A percentile compares a stretch with the other conserved stretches of the same genome.
Evolutionary conservation across 148 eudicot genomes (phyloP).

Genomic region (Fallopia convolvulus): DNA sequence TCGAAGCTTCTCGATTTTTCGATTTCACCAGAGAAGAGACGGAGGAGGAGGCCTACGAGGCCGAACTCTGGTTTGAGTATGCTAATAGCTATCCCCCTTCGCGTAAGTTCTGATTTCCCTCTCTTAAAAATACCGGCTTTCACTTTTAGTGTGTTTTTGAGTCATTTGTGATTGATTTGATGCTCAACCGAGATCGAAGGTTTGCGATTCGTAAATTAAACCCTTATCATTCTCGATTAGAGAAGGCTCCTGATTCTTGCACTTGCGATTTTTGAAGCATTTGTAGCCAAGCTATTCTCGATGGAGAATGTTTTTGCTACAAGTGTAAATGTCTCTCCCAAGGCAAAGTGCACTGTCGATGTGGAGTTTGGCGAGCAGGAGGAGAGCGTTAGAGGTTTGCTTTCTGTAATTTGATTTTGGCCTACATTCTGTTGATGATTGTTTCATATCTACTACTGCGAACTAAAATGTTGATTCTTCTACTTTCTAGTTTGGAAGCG

Average conservation of each 20-base stretch:
- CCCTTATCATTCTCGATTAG: neutral
- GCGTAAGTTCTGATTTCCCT: slow-evolving; percentile 30
- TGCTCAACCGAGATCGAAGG: neutral
- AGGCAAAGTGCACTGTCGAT: slow-evolving; percentile 27
- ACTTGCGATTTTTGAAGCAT: slow-evolving; percentile 35
- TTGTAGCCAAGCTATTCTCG: slow-evolving; percentile 40
- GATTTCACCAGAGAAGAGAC: slow-evolving; percentile 67
- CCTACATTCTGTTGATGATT: neutral
- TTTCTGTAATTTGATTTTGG: neutral
- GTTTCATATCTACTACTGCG: neutral
- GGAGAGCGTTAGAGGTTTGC: slow-evolving; percentile 32
- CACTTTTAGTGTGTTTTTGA: neutral
- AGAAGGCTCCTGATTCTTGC: neutral
- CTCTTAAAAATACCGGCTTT: neutral
- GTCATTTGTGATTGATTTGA: neutral
- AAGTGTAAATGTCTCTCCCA: slow-evolving; percentile 28
- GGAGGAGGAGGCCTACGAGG: slow-evolving; percentile 35
- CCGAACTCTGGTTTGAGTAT: slow-evolving; percentile 66
- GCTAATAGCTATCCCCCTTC: slow-evolving; percentile 67
- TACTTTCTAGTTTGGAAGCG: neutral
- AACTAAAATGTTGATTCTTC: neutral
- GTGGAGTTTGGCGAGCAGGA: slow-evolving; percentile 10
- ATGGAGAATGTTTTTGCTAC: slow-evolving; percentile 32
- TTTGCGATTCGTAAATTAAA: neutral
- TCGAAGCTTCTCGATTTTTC: slow-evolving; percentile 58